Evolutionary conservation across 2,329 filamentous ascomycete genomes (phyloP), one percentile per base, ranked within the genome.

Genomic region (Alternaria gansuensis): DNA sequence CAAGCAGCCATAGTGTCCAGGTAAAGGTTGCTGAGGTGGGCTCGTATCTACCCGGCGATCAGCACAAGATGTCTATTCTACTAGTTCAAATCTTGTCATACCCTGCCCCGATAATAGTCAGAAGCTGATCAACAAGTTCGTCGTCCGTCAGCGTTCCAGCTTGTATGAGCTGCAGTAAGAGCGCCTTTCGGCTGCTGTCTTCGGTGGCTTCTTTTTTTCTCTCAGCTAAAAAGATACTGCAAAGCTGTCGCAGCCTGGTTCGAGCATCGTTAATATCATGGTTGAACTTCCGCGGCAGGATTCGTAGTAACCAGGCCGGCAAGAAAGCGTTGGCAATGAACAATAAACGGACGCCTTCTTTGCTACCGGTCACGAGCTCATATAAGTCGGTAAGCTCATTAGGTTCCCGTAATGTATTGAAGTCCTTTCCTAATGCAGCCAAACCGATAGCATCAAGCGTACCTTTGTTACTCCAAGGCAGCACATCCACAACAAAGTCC

Each of bases 31-130:
- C 36, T 14, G 49, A 31, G 10, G 49, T 51, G 7, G 49, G 49
- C n/a, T 51, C 49, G 26, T 51, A 51, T 23, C 49, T 51, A 33
- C 49, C 49, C n/a, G n/a, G n/a, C n/a, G n/a, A n/a, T n/a, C n/a
- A n/a, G n/a, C n/a, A n/a, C n/a, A n/a, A n/a, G n/a, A n/a, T n/a
- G n/a, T n/a, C n/a, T n/a, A n/a, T n/a, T n/a, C n/a, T n/a, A n/a
- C n/a, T n/a, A n/a, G n/a, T n/a, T n/a, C n/a, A n/a, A n/a, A n/a
- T n/a, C n/a, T n/a, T n/a, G n/a, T n/a, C n/a, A n/a, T n/a, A n/a
- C n/a, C n/a, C 49, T 33, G 36, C 49, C 0, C 36, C 49, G 6
- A 51, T 51, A 11, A 40, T 51, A 10, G 36, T 51, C 1, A 51
- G 24, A 21, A 51, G 36, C 17, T 51, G 49, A 3, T 17, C 36